phyloP scores from a whole-genome alignment of 2,329 filamentous ascomycete genomes.

The Penicillium digitatum region DNA sequence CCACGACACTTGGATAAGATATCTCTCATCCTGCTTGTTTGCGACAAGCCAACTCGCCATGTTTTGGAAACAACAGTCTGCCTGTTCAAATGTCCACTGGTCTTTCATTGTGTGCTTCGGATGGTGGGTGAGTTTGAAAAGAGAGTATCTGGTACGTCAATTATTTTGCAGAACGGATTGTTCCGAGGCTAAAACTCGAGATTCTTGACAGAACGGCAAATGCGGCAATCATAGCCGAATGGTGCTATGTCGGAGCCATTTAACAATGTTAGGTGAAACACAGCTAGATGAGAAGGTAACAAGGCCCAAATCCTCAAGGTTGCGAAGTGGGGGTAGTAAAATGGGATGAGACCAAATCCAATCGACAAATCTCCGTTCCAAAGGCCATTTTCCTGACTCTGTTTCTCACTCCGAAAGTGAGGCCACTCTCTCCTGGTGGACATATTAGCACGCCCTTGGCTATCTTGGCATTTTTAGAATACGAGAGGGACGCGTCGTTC shows the following conservation, averaged over 20 bases:
- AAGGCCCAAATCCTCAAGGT: background rate
- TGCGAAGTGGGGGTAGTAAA: background rate
- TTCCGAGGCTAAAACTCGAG: background rate
- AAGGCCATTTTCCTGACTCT: background rate
- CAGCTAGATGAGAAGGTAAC: background rate
- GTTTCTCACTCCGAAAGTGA: background rate
- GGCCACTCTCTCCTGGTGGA: background rate
- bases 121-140: background rate
- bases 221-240: background rate
- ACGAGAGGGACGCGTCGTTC: background rate
- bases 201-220: background rate
- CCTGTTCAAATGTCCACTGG: conserved; percentile 12
- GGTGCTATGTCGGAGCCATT: background rate
- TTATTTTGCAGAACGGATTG: background rate
- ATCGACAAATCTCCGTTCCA: background rate
- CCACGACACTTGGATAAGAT: conserved; percentile 27
- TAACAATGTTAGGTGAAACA: background rate
- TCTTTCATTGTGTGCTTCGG: background rate
- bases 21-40: conserved; percentile 5
- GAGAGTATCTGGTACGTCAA: background rate
- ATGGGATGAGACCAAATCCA: background rate
- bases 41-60: conserved; percentile 14
- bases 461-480: conserved; percentile 7
- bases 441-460: background rate
- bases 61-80: conserved; percentile 5